Evolutionary conservation across 495 filamentous ascomycete species (phyloP), one percentile per base, ranked within the genome.

Genomic region (Melanomma pulvis-pyrius): DNA sequence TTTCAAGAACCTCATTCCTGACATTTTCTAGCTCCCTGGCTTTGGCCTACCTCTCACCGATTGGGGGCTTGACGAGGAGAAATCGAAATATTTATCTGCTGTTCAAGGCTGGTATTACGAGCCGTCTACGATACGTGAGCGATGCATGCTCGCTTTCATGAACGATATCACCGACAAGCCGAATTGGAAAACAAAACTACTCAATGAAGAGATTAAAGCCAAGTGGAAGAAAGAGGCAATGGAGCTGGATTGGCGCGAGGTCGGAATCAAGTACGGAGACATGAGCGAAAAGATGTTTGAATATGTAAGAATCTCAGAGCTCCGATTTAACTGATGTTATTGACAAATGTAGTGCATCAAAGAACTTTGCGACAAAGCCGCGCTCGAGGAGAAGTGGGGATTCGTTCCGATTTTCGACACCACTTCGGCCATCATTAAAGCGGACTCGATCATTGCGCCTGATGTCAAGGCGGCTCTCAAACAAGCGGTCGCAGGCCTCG

Each of bases 41-140:
- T 51, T 51, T 26, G 48, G 48, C 17, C 19, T 7, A 8, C 48
- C 48, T 5, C 26, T 51, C 48, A 51, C 21, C 4, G 4, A 51
- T 29, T 51, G 48, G 48, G 48, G 48, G 4, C 3, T n/a, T 17
- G 11, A 6, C 22, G 4, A 24, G 5, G 48, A 25, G 4, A 13
- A 51, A 6, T 24, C 21, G 11, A 25, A 12, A 17, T 24, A 12
- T 51, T 19, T 29, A 5, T 25, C 48, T 4, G 48, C 48, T 3
- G 48, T 51, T 7, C 4, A 24, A 17, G 26, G 11, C 26, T 51
- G 48, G 48, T 25, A 51, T 19, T 19, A 51, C 22, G 48, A 51
- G 5, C 22, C 26, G 48, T 25, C 26, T 2, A 80, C 81, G 0
- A 66, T 80, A 6, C 75, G 80, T 12, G 81, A 83, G 57, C 72